Conservation (phyloP, 345 rosid genomes). For the Turnera subulata region DNA sequence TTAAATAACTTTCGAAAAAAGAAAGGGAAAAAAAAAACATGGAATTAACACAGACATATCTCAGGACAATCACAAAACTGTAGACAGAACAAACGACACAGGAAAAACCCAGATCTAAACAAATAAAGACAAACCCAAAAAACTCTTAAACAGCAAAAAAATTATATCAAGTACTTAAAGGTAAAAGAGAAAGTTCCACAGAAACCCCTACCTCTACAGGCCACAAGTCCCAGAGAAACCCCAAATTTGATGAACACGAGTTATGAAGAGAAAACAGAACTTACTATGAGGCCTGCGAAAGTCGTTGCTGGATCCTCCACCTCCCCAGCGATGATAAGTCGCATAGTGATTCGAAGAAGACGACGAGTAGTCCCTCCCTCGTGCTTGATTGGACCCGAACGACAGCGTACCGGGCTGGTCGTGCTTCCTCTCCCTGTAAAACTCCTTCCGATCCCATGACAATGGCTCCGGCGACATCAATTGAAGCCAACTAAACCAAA, state of each 20-base stretch:
- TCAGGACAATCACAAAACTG: neutral
- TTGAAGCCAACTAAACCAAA: neutral
- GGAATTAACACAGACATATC: neutral
- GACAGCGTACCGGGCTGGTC: slow-evolving; percentile 49
- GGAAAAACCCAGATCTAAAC: too few species aligned
- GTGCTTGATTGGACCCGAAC: slow-evolving; percentile 27
- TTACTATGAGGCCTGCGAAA: slow-evolving; percentile 77
- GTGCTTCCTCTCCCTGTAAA: slow-evolving; percentile 79
- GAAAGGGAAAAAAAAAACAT: slow-evolving; percentile 12
- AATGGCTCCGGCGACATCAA: slow-evolving; percentile 96
- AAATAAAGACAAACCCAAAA: neutral
- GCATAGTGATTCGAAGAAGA: slow-evolving; percentile 46
- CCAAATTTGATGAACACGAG: neutral
- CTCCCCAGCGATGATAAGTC: slow-evolving; percentile 44
- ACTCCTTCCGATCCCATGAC: slow-evolving; percentile 90
- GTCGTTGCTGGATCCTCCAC: slow-evolving; percentile 58
- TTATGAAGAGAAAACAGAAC: neutral
- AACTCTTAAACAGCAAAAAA: neutral
- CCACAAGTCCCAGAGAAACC: neutral
- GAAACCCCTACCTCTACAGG: too few species aligned
- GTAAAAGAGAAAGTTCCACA: neutral
- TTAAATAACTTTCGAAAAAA: slow-evolving; percentile 38
- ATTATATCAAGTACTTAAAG: neutral
- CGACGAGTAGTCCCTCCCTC: slow-evolving; percentile 71
- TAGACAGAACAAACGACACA: neutral